phyloP scores from a whole-genome alignment of 108 stramenopile genomes.

The Pseudonitzschia multistriata region DNA sequence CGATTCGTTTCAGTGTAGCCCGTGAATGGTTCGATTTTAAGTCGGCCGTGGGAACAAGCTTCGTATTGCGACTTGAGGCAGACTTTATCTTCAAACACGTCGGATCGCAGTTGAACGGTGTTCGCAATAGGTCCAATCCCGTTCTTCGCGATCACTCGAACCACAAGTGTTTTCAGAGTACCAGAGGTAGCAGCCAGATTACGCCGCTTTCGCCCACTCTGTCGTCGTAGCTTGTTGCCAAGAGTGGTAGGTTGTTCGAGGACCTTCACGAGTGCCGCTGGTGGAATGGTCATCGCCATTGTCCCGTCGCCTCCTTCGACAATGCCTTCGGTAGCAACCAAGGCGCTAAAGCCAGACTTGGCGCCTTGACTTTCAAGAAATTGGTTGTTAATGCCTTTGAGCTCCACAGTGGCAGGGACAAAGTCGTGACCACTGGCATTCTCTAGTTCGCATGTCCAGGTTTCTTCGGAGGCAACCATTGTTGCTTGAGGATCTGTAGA shows the following conservation, averaged over 20 bases:
- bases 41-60: conserved; percentile 11
- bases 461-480: not conserved
- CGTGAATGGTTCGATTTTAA: conserved; percentile 3
- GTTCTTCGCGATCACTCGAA: conserved; percentile 12
- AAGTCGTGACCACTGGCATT: not conserved
- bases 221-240: not conserved
- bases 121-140: conserved; percentile 6
- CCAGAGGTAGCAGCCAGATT: conserved; percentile 7
- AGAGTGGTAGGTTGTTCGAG: not conserved
- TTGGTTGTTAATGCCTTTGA: not conserved
- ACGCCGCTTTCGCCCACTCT: not conserved
- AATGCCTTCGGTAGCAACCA: not conserved
- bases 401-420: conserved; percentile 4
- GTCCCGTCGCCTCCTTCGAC: not conserved
- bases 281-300: not conserved
- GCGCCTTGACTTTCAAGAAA: conserved; percentile 6
- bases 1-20: not conserved
- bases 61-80: conserved; percentile 19
- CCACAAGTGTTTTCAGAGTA: conserved; percentile 8
- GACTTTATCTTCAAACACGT: conserved; percentile 5
- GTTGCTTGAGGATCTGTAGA: conserved; percentile 1
- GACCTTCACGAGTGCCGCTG: not conserved
- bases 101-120: not conserved
- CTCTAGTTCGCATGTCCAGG: conserved; percentile 8
- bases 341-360: conserved; percentile 7